Evolutionary conservation across 768 basidiomycete genomes (phyloP), one percentile per base, ranked within the genome.

Genomic region (Aureoboletus auriporus): DNA sequence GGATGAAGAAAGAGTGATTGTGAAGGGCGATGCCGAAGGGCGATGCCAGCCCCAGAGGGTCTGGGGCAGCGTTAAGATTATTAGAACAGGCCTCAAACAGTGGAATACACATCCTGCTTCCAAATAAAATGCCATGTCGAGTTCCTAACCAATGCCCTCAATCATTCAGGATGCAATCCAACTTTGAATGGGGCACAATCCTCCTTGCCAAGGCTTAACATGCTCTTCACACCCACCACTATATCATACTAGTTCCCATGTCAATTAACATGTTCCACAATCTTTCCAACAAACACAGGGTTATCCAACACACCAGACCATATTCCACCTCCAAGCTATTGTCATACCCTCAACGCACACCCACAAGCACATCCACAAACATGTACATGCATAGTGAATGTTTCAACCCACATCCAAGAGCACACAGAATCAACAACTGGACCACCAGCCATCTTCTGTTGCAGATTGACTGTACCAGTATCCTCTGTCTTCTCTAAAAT

Each of bases 311-410:
- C 80, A 1, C 86, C 93, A 6, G 87, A 83, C 96, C 96, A 98
- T 89, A 99, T 94, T 0, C 95, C 96, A 2, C 96, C 96, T n/a
- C 88, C 91, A 33, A 93, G 63, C 92, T 95, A 52, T 13, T 11
- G 7, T 33, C 11, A n/a, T n/a, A n/a, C n/a, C 6, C 2, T 11
- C n/a, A n/a, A n/a, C n/a, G n/a, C n/a, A n/a, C n/a, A n/a, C n/a
- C n/a, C n/a, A n/a, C n/a, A n/a, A n/a, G n/a, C n/a, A n/a, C n/a
- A n/a, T n/a, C n/a, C 10, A n/a, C n/a, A n/a, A n/a, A n/a, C n/a
- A n/a, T n/a, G n/a, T n/a, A n/a, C n/a, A n/a, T 33, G 10, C 11
- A 13, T 11, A 33, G 13, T 61, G 14, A 60, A 93, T 90, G 68
- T 94, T 89, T 68, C 5, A 80, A 81, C 12, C 84, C 82, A 62